Evolutionary conservation across 192 early-diverging fungal genomes (phyloP).

Genomic region (Backusella macrospora): DNA sequence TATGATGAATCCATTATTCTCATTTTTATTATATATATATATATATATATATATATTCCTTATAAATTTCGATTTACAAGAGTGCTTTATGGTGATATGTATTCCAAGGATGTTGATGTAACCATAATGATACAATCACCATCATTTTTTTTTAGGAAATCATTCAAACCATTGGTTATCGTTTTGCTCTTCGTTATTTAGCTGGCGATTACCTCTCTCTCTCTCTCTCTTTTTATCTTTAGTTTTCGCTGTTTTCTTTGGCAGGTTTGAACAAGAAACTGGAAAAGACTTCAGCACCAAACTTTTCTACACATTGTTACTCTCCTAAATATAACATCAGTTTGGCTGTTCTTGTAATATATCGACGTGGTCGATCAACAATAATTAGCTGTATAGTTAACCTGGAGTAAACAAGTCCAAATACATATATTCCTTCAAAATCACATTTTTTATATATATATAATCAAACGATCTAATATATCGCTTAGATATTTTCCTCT

Average conservation of each 20-base stretch:
- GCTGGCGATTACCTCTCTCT: not conserved
- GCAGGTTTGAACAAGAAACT: constrained; percentile 2
- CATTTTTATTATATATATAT: too few species aligned
- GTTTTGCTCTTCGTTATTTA: not conserved
- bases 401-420: not conserved
- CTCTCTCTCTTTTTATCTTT: too few species aligned
- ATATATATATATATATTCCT: too few species aligned
- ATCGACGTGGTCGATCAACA: not conserved
- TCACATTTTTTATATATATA: too few species aligned
- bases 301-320: not conserved
- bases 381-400: not conserved
- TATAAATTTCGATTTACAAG: too few species aligned
- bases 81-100: not conserved
- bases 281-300: not conserved
- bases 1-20: too few species aligned
- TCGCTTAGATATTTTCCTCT: too few species aligned
- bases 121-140: not conserved
- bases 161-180: not conserved
- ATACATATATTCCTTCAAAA: not conserved
- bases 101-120: not conserved
- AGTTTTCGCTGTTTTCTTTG: not conserved
- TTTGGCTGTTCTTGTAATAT: constrained; percentile 7
- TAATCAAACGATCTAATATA: too few species aligned
- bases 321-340: too few species aligned
- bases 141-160: not conserved